Evolutionary conservation across 2,329 filamentous ascomycete genomes (phyloP), one percentile per base, ranked within the genome.

Genomic region (Teratosphaeria pseudoeucalypti): DNA sequence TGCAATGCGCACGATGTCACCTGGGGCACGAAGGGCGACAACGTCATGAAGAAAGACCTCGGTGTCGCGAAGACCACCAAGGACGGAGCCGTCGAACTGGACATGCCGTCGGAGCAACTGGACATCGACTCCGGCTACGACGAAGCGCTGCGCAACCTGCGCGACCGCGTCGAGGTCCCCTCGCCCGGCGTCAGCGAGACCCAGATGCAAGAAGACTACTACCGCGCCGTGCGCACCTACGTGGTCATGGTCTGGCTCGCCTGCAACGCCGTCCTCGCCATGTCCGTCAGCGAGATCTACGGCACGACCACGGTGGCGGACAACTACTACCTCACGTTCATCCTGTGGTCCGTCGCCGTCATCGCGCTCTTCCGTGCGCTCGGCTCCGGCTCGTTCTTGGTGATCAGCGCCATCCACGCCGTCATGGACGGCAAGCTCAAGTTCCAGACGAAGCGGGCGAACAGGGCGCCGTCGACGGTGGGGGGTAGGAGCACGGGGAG

Each of bases 1-100:
- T 97, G 94, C 80, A 99, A 99, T 78, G 95, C 92, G 0, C 94
- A 99, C 82, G 94, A 99, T 73, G 91, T 99, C 23, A 95, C 92
- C 0, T 99, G 94, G 94, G 94, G 94, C 53, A 99, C 94, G 54
- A 99, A 99, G 77, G 94, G 94, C 60, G 94, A 99, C 81, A 99
- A 99, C 74, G 85, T 95, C 39, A 87, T 94, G 68, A 87, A 90
- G 74, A 96, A 89, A 7, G 95, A 99, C 72, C 85, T 99, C 0
- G 94, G 94, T 59, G 85, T 89, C 6, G 94, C 95, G 12, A 84
- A 89, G 56, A 86, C 88, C 64, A 89, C 88, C 58, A 83, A 83
- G 54, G 80, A 80, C 55, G 82, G 86, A 61, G 90, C 87, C 0
- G 94, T 99, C 68, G 90, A 96, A 73, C 81, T 99, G 6, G 94